phyloP scores from a whole-genome alignment of 2,329 filamentous ascomycete genomes.

The Fusarium oxysporum region DNA sequence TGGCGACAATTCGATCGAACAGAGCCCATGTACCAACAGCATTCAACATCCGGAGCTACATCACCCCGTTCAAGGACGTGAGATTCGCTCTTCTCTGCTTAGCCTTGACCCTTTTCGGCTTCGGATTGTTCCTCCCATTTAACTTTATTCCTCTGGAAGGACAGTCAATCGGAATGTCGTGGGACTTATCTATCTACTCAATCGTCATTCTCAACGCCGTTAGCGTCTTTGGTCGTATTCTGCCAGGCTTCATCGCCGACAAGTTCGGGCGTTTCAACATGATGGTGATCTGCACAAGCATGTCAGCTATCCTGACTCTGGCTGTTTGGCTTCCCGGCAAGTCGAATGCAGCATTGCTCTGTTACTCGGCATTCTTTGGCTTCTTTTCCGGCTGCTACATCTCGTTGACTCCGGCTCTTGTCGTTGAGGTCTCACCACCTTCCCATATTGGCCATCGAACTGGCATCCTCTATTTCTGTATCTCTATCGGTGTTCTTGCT shows the following conservation, averaged over 20 bases:
- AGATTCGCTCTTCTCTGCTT: neutral
- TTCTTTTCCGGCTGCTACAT: neutral
- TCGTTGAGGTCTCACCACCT: neutral
- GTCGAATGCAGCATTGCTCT: neutral
- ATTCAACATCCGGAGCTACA: neutral
- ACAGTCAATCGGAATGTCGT: neutral
- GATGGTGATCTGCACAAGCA: neutral
- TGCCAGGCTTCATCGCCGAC: neutral
- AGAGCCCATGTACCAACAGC: neutral
- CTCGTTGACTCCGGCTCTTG: neutral
- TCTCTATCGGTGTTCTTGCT: neutral
- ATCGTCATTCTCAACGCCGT: neutral
- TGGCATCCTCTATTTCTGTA: neutral
- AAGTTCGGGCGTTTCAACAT: neutral
- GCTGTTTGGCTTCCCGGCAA: neutral
- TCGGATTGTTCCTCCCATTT: neutral
- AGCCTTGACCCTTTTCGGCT: neutral
- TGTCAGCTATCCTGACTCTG: neutral
- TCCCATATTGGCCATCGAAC: neutral
- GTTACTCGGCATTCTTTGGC: neutral
- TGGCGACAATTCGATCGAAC: no score
- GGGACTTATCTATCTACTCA: neutral
- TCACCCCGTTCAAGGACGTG: rapidly evolving
- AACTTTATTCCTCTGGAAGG: neutral
- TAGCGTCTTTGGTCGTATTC: neutral